Evolutionary conservation across 176 grass and related monocot genomes (phyloP).

Genomic region (Echinochloa phyllopogon): DNA sequence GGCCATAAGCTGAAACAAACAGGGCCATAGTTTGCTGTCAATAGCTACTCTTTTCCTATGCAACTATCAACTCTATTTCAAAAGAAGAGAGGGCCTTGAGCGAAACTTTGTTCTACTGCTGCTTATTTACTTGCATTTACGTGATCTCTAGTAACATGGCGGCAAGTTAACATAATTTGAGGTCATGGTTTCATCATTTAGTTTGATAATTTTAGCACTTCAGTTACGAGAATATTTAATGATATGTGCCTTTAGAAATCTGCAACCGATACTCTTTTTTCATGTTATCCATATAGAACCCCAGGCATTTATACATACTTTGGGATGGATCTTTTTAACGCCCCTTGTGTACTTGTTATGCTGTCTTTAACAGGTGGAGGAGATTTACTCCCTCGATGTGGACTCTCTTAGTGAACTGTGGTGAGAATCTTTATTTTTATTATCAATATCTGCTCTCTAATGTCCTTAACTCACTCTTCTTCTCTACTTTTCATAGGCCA

Average conservation of each 20-base stretch:
- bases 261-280: neutral
- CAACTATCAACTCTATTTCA: slow-evolving; percentile 12
- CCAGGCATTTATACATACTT: neutral
- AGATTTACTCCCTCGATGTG: slow-evolving; percentile 87
- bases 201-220: neutral
- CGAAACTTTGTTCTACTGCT: neutral
- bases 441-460: slow-evolving; percentile 8
- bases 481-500: slow-evolving; percentile 62
- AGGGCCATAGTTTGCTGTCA: neutral
- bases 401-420: slow-evolving; percentile 79
- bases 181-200: neutral
- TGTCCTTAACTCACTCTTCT: slow-evolving; percentile 7
- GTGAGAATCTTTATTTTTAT: slow-evolving; percentile 42
- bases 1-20: no score
- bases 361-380: slow-evolving; percentile 73
- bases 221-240: neutral
- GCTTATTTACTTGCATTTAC: slow-evolving; percentile 2
- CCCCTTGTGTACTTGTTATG: slow-evolving; percentile 7
- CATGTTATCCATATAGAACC: neutral
- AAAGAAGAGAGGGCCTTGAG: neutral
- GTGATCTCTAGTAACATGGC: neutral
- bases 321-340: neutral
- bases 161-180: neutral
- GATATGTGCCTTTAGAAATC: neutral
- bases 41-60: neutral